Evolutionary conservation across 73 alveolate species (phyloP), one percentile per base, ranked within the genome.

Genomic region (Tetrahymena thermophila): DNA sequence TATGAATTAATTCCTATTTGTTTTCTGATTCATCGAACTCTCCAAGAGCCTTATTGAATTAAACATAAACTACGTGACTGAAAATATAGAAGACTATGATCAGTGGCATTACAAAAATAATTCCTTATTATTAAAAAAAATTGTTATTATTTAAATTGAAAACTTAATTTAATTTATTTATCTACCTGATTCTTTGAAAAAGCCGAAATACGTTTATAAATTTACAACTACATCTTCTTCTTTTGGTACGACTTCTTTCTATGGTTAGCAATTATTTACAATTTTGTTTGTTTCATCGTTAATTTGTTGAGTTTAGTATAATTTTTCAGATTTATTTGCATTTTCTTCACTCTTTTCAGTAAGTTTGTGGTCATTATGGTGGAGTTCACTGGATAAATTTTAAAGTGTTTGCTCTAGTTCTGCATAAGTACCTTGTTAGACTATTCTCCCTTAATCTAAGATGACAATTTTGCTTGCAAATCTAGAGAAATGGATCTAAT

Each of bases 371-470:
- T 83, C 85, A 38, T 94, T 40, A 14, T 71, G 42, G 23, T 93
- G 85, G n/a, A 94, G 93, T 14, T 94, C 96, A 0, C 93, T 71
- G 16, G 71, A 83, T 34, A 94, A 83, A 50, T 40, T 94, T 42
- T 56, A 43, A 23, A 94, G 93, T 35, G 40, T 37, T 31, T 21
- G 21, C 84, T 94, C 93, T 9, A 58, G 31, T 94, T 94, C 23
- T 11, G 58, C 85, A 58, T 56, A 94, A 0, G 94, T 4, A 7
- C 96, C 96, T 58, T 94, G 25, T 1, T 56, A 35, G 35, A 38
- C 35, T 35, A 94, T 19, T 34, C 15, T 40, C 0, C 99, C 99
- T 94, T 96, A 35, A 40, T 97, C 96, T 21, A 97, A 50, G 6
- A 97, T 43, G 4, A 96, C 55, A 17, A 97, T 94, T 38, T 95